Base-by-base conservation (phyloP, 2,329 filamentous ascomycete genomes). In the Xylaria sp. region DNA sequence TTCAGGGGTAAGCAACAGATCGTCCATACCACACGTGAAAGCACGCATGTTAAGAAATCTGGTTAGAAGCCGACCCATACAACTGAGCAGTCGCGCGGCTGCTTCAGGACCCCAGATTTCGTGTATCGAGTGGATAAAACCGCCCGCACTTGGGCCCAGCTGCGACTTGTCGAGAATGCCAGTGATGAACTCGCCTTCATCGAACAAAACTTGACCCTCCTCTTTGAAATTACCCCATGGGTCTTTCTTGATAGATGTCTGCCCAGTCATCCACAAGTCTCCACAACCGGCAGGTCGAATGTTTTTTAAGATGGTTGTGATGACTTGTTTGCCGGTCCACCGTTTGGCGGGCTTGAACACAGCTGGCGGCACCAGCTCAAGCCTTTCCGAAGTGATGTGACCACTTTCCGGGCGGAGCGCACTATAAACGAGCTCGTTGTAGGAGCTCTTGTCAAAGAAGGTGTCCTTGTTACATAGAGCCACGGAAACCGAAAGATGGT, bases 111-210 rank as follows among this genome's bases (percentile, higher is more conserved):
- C 95, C 73, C 97, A 97, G 1, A 93, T 87, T 73, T 99, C 95
- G 72, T 99, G 94, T 21, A 98, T 86, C 2, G 93, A 89, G 74
- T 99, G 95, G 62, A 99, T 87, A 44, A 99, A 83, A 65, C 95
- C 95, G 54, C 93, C 93, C 29, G 88, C 87, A 62, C 87, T 90
- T 37, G 93, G 93, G 55, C 95, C 95, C 60, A 99, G 90, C 70
- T 99, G 95, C 40, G 91, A 90, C 79, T 99, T 99, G 76, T 99
- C 96, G 27, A 99, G 83, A 70, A 99, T 96, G 70, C 95, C 95
- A 48, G 87, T 90, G 48, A 97, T 84, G 67, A 98, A 87, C 68
- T 97, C 91, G 49, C 95, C 94, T 68, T 95, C 88, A 65, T 91
- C 88, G 76, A 99, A 89, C 19, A 93, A 83, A 31, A 99, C 93